phyloP scores from a whole-genome alignment of 768 basidiomycete species.

The Gautieria morchelliformis region DNA sequence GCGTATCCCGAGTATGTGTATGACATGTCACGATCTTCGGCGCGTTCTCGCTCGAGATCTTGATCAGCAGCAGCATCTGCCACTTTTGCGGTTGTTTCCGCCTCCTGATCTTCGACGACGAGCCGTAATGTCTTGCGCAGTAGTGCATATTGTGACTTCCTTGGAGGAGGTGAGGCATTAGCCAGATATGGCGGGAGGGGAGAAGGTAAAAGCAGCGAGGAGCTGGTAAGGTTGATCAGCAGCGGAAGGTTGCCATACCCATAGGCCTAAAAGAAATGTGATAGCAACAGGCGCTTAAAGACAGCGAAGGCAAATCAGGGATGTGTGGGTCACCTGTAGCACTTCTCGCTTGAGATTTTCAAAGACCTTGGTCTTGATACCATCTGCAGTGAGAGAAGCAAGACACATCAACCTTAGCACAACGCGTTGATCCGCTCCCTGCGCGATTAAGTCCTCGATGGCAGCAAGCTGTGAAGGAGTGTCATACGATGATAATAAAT shows the following conservation, averaged over 20 bases:
- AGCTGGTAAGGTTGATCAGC: conserved; percentile 25
- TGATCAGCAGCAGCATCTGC: conserved; percentile 46
- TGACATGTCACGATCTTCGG: conserved; percentile 68
- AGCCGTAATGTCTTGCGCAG: conserved; percentile 81
- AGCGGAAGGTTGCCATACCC: conserved; percentile 47
- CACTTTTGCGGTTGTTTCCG: conserved; percentile 42
- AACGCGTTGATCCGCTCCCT: conserved; percentile 72
- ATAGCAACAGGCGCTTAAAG: conserved; percentile 52
- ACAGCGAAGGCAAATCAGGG: background rate
- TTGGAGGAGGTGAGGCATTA: conserved; percentile 26
- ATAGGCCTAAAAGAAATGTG: conserved; percentile 39
- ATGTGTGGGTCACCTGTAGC: conserved; percentile 54
- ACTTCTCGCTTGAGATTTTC: conserved; percentile 89
- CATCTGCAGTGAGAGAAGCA: conserved; percentile 73
- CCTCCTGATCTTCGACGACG: conserved; percentile 73
- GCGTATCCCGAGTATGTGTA: conserved; percentile 97
- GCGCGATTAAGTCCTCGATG: conserved; percentile 86
- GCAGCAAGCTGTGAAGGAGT: conserved; percentile 66
- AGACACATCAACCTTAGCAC: conserved; percentile 79
- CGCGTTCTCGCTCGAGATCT: conserved; percentile 1
- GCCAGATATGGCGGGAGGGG: conserved; percentile 47
- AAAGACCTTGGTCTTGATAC: conserved; percentile 77
- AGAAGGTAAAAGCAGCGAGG: conserved; percentile 45
- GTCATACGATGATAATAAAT: conserved; percentile 91
- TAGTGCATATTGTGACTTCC: conserved; percentile 61